A percentile compares a stretch with the other conserved stretches of the same genome.
Evolutionary conservation across 2,329 filamentous ascomycete genomes (phyloP).

Genomic region (Zalaria sp.): DNA sequence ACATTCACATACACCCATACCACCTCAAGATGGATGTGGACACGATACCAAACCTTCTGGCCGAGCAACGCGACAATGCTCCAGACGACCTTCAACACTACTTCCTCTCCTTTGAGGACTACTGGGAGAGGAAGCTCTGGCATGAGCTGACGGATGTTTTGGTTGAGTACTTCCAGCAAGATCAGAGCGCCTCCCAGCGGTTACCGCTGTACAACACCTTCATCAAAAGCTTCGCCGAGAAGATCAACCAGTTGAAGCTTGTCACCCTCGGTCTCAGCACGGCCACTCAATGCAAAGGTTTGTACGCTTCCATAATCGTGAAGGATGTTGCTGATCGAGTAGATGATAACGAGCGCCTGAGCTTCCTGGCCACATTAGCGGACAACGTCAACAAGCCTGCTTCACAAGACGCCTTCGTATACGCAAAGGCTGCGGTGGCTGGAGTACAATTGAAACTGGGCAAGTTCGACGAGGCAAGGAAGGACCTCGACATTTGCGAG

Average conservation of each 20-base stretch:
- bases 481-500: constrained; percentile 78
- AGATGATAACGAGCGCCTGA: constrained; percentile 79
- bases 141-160: constrained; percentile 91
- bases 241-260: constrained; percentile 97
- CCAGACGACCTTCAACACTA: constrained; percentile 77
- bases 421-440: constrained; percentile 81
- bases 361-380: constrained; percentile 70
- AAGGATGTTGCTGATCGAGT: constrained; percentile 11
- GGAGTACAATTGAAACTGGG: constrained; percentile 70
- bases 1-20: no score
- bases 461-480: constrained; percentile 69
- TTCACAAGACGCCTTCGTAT: constrained; percentile 91
- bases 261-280: constrained; percentile 82
- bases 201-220: constrained; percentile 88
- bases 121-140: constrained; percentile 98
- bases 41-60: constrained; percentile 81
- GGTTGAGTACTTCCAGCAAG: constrained; percentile 72
- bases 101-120: constrained; percentile 86
- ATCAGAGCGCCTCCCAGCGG: constrained; percentile 69
- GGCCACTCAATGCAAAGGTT: constrained; percentile 70
- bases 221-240: constrained; percentile 90
- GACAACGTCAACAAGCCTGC: constrained; percentile 83
- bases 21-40: constrained; percentile 57
- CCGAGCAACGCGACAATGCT: constrained; percentile 75
- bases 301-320: constrained; percentile 6